phyloP scores from a whole-genome alignment of 805 yeast species.

The Myxozyma geophila region DNA sequence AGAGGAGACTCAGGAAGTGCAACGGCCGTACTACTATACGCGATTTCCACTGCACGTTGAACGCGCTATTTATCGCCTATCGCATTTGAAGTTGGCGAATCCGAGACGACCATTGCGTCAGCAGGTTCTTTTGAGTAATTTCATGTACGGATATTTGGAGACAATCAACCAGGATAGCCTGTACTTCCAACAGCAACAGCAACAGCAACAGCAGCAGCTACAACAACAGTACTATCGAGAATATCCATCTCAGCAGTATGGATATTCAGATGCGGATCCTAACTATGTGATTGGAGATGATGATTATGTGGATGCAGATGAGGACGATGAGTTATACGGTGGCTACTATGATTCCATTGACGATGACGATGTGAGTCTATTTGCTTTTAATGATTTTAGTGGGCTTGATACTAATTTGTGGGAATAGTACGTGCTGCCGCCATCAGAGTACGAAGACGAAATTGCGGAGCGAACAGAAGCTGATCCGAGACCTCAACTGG shows the following conservation, averaged over 20 bases:
- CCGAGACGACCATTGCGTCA: slow-evolving; percentile 89
- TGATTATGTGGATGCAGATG: slow-evolving; percentile 13
- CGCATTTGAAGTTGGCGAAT: slow-evolving; percentile 92
- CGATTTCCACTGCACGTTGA: slow-evolving; percentile 95
- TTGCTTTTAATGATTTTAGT: background rate
- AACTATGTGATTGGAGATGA: background rate
- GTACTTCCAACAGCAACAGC: slow-evolving; percentile 20
- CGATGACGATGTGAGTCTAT: slow-evolving; percentile 18
- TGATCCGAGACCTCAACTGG: background rate
- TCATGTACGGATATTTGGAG: slow-evolving; percentile 96
- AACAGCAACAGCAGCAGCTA: slow-evolving; percentile 18
- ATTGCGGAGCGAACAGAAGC: background rate
- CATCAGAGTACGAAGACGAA: slow-evolving; percentile 5
- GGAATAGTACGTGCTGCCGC: slow-evolving; percentile 2
- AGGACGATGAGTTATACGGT: slow-evolving; percentile 17
- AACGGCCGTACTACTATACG: slow-evolving; percentile 33
- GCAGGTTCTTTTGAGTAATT: slow-evolving; percentile 90
- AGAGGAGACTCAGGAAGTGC: background rate
- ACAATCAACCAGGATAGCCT: slow-evolving; percentile 76
- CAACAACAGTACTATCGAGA: slow-evolving; percentile 17
- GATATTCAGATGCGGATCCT: slow-evolving; percentile 5
- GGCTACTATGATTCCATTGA: slow-evolving; percentile 14
- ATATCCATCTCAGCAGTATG: slow-evolving; percentile 11
- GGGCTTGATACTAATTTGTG: background rate
- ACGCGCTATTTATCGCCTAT: slow-evolving; percentile 88